These are phyloP conservation scores for Taiozyma sp. DNA, from an alignment of 1,139 yeast genomes.

Conservation along the genomic window DNA sequence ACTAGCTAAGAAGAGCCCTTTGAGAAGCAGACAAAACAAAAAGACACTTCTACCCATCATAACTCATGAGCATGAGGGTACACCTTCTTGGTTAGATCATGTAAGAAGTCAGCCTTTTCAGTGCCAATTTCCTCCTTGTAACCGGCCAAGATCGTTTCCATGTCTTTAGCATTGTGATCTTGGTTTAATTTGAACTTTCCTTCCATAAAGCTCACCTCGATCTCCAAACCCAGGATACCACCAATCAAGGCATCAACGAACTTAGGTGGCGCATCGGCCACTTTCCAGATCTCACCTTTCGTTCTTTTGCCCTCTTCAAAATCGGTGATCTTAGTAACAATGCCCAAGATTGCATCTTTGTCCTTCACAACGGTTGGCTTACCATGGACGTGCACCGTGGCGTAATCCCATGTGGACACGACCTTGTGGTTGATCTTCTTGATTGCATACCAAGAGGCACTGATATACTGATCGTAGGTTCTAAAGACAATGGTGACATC, in stretches of 20 bases:
- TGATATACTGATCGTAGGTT: conserved; percentile 44
- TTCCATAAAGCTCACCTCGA: conserved; percentile 45
- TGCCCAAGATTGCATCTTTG: conserved; percentile 42
- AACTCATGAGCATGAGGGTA: background rate
- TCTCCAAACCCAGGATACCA: conserved; percentile 56
- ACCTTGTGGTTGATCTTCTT: conserved; percentile 56
- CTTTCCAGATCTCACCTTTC: conserved; percentile 41
- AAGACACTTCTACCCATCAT: background rate
- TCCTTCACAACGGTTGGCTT: conserved; percentile 44
- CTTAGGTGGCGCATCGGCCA: conserved; percentile 53
- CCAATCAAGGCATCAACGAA: conserved; percentile 43
- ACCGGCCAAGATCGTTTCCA: conserved; percentile 51
- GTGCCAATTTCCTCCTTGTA: conserved; percentile 23
- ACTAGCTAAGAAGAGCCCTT: too few species aligned
- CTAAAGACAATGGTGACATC: conserved; percentile 52
- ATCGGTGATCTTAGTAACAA: conserved; percentile 41
- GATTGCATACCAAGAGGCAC: conserved; percentile 58
- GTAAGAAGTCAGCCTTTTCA: background rate
- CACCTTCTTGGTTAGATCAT: background rate
- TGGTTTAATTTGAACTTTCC: conserved; percentile 65
- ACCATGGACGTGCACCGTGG: conserved; percentile 57
- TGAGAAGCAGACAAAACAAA: too few species aligned
- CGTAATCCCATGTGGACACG: conserved; percentile 75
- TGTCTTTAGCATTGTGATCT: conserved; percentile 38
- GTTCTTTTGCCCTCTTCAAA: conserved; percentile 42